Percentiles rank a stretch among this genome's conserved stretches.
Conservation (phyloP, 73 alveolate genomes). For the Symbiodinium pilosum region DNA sequence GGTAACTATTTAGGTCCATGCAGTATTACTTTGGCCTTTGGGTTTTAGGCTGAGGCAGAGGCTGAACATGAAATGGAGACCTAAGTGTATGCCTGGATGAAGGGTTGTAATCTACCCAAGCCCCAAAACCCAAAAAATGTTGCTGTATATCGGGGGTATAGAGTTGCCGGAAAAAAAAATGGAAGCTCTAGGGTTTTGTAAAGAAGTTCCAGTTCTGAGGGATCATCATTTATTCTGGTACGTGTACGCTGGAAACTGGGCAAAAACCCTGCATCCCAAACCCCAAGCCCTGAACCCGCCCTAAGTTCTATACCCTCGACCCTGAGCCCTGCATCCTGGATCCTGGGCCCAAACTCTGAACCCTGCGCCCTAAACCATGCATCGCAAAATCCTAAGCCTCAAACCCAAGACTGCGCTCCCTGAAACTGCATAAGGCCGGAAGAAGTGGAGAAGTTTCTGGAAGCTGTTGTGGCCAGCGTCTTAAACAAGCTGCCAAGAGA, state of each 20-base stretch:
- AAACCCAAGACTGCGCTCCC: not conserved
- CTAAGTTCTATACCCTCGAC: not conserved
- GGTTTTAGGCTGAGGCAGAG: no score
- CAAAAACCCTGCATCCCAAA: not conserved
- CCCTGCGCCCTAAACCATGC: not conserved
- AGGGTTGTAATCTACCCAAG: no score
- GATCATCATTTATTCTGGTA: no score
- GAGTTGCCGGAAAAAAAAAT: no score
- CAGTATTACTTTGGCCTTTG: no score
- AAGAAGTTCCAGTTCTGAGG: no score
- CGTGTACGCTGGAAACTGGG: no score
- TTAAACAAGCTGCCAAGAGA: not conserved
- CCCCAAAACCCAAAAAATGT: not conserved
- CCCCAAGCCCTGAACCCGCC: not conserved
- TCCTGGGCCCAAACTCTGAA: not conserved
- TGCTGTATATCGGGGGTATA: no score
- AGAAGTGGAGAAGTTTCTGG: conserved; percentile 45
- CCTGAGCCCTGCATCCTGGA: not conserved
- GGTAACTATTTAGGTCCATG: no score
- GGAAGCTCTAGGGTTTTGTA: no score
- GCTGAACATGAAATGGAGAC: no score
- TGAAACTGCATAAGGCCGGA: conserved; percentile 12
- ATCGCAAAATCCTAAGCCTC: not conserved
- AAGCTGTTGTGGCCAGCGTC: conserved; percentile 46
- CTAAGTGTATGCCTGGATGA: no score